phyloP scores from a whole-genome alignment of 352 stramenopile species.

The Thalassiosira tumida region DNA sequence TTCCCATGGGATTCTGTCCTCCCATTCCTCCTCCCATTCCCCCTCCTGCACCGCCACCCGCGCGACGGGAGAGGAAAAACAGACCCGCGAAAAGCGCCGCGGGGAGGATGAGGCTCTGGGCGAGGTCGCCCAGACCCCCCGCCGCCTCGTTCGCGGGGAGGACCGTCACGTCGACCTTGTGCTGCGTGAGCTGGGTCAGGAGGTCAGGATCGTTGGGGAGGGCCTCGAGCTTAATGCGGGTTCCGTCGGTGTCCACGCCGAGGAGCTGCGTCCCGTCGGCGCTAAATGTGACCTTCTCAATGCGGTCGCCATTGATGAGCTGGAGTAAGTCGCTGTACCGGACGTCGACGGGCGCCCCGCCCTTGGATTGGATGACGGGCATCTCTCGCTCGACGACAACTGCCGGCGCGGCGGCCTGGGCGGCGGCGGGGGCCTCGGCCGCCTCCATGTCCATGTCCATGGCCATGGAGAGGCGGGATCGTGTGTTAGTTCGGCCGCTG shows the following conservation, averaged over 20 bases:
- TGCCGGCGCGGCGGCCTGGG: slow-evolving; percentile 47
- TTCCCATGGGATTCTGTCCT: slow-evolving; percentile 89
- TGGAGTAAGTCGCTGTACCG: slow-evolving; percentile 90
- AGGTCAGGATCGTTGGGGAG: slow-evolving; percentile 91
- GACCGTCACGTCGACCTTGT: slow-evolving; percentile 91
- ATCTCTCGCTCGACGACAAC: slow-evolving; percentile 49
- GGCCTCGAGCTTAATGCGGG: slow-evolving; percentile 88
- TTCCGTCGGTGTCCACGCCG: slow-evolving; percentile 90
- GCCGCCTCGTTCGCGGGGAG: slow-evolving; percentile 87
- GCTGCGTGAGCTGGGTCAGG: slow-evolving; percentile 87
- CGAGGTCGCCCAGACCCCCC: slow-evolving; percentile 86
- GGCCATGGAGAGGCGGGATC: too few species aligned
- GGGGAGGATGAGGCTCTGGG: slow-evolving; percentile 89
- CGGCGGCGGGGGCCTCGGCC: background rate
- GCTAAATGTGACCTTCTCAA: slow-evolving; percentile 91
- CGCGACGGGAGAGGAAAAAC: slow-evolving; percentile 91
- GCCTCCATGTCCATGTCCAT: too few species aligned
- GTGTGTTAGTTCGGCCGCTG: too few species aligned
- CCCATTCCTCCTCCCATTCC: slow-evolving; percentile 79
- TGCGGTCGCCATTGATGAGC: slow-evolving; percentile 87
- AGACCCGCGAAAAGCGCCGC: slow-evolving; percentile 90
- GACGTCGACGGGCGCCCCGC: slow-evolving; percentile 86
- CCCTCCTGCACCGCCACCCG: slow-evolving; percentile 76
- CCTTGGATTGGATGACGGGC: slow-evolving; percentile 80
- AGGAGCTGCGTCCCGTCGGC: slow-evolving; percentile 89